Percentiles rank a stretch among this genome's conserved stretches.
phyloP scores from a whole-genome alignment of 1,139 yeast species.

The Hyphopichia pseudoburtonii region DNA sequence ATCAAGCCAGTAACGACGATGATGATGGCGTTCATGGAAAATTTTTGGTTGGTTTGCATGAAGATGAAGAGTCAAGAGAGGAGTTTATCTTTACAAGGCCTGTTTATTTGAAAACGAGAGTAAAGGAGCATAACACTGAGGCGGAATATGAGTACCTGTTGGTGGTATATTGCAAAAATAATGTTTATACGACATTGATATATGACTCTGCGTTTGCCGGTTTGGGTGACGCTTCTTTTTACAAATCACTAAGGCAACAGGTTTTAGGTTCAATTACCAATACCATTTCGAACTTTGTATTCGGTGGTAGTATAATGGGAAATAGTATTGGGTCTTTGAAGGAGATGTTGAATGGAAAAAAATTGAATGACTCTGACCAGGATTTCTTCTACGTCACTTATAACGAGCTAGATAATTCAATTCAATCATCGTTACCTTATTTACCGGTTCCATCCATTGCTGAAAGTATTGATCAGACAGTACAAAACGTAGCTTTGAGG shows the following conservation, averaged over 20 bases:
- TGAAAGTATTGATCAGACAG: background rate
- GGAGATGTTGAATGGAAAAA: constrained; percentile 9
- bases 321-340: constrained; percentile 34
- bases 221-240: constrained; percentile 25
- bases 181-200: constrained; percentile 25
- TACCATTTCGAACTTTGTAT: constrained; percentile 17
- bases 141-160: constrained; percentile 30
- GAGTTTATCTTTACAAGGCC: constrained; percentile 23
- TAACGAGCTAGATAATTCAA: constrained; percentile 23
- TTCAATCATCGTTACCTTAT: constrained; percentile 43
- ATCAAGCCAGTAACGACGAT: constrained; percentile 11
- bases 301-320: constrained; percentile 20
- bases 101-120: constrained; percentile 24
- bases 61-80: constrained; percentile 8
- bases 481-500: constrained; percentile 5
- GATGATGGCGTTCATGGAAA: constrained; percentile 22
- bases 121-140: constrained; percentile 4
- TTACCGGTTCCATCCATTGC: constrained; percentile 22
- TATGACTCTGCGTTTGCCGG: constrained; percentile 28
- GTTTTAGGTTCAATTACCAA: constrained; percentile 24
- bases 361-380: constrained; percentile 22
- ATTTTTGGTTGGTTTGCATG: constrained; percentile 27
- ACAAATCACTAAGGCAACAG: constrained; percentile 16
- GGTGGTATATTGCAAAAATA: constrained; percentile 27
- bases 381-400: constrained; percentile 42